These are phyloP conservation scores for Groenewaldozyma tartarivorans DNA, from an alignment of 805 yeast species.

Conservation along the genomic window DNA sequence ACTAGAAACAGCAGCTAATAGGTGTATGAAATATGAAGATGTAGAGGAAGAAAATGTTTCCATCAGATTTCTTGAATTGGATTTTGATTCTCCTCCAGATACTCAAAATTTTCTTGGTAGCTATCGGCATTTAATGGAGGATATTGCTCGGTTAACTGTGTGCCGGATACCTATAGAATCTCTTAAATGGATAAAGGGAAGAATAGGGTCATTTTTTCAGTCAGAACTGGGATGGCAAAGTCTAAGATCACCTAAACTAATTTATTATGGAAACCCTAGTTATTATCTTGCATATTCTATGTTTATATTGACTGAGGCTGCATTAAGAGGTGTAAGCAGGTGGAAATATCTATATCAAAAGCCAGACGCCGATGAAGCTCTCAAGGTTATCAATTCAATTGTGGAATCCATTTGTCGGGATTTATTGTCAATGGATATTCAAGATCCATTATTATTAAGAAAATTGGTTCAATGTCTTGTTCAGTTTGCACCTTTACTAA, in stretches of 20 bases:
- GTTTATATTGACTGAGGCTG: constrained; percentile 77
- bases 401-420: constrained; percentile 49
- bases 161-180: constrained; percentile 82
- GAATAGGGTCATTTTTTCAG: constrained; percentile 60
- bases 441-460: constrained; percentile 72
- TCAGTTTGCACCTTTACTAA: constrained; percentile 83
- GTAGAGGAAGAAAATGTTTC: constrained; percentile 58
- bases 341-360: constrained; percentile 90
- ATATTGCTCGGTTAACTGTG: constrained; percentile 76
- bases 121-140: constrained; percentile 79
- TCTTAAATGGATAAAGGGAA: constrained; percentile 66
- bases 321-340: constrained; percentile 83
- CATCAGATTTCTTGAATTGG: constrained; percentile 62
- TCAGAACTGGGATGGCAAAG: constrained; percentile 60
- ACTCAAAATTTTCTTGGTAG: constrained; percentile 64
- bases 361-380: constrained; percentile 43
- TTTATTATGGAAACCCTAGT: constrained; percentile 48
- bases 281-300: constrained; percentile 72
- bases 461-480: constrained; percentile 88
- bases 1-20: constrained; percentile 65
- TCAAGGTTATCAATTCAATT: constrained; percentile 46
- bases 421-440: constrained; percentile 61
- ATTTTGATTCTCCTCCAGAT: constrained; percentile 83
- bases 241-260: constrained; percentile 35
- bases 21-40: constrained; percentile 64